Evolutionary conservation across 2,329 filamentous ascomycete genomes (phyloP), one percentile per base, ranked within the genome.

Genomic region (Aspergillus tanneri): DNA sequence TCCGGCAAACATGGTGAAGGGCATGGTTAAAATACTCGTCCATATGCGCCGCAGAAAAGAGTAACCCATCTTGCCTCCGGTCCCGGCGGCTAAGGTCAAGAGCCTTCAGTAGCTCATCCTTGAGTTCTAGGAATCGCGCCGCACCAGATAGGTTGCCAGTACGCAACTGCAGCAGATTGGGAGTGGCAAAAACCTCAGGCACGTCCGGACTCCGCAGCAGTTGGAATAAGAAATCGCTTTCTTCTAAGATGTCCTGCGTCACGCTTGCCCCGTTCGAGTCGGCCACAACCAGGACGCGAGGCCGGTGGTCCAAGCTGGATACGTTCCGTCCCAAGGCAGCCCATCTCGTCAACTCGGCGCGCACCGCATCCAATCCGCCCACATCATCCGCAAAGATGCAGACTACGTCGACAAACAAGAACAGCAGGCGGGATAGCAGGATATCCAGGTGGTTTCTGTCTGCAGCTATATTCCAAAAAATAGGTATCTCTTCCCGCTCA

Each of bases 381-480:
- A 40, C 14, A 24, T 40, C 37, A 40, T 40, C 21, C 12, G 21
- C 21, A 8, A 40, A 40, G 10, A 42, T 42, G 28, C 39, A 42
- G 23, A 42, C 30, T 11, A 42, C 14, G 18, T 42, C 24, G 19
- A 24, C 28, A 12, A 42, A 42, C 24, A 42, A 18, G 23, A 27
- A 27, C 6, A 42, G 10, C 11, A 18, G 4, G 12, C n/a, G 24
- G 8, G 6, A 28, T 28, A 42, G 24, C 30, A 16, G 12, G 25
- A 42, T 42, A 24, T 42, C 19, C 22, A 28, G 8, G 30, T 16
- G 21, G 2, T 42, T 14, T 9, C 14, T 18, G 7, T n/a, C 18
- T 19, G 11, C 24, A 25, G n/a, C 24, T 19, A 9, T 16, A 5
- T 6, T 11, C 24, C 24, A 27, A 27, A 11, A 11, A 11, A 27